Evolutionary conservation across 768 basidiomycete genomes (phyloP).

Genomic region (Xerocomellus intermedius): DNA sequence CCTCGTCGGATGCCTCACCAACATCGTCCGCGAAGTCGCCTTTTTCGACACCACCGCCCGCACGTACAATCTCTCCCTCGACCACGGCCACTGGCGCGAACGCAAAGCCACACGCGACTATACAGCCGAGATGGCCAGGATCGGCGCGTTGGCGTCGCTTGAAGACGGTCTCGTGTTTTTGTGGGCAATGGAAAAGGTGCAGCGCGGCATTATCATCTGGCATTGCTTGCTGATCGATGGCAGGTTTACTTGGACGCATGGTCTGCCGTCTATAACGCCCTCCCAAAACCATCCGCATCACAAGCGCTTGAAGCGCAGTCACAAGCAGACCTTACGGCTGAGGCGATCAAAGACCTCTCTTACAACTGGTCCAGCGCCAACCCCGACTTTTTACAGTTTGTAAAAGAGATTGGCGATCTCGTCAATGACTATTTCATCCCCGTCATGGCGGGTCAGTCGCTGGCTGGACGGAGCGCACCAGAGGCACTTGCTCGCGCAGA

Average conservation of each 20-base stretch:
- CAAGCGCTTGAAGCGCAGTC: background rate
- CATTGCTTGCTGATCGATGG: background rate
- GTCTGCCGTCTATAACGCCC: conserved; percentile 42
- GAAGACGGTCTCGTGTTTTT: conserved; percentile 69
- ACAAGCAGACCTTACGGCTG: conserved; percentile 10
- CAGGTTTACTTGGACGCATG: conserved; percentile 74
- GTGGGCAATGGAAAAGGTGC: conserved; percentile 81
- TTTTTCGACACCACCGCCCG: conserved; percentile 59
- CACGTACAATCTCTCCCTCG: conserved; percentile 45
- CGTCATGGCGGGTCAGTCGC: conserved; percentile 33
- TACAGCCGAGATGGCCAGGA: conserved; percentile 66
- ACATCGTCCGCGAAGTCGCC: conserved; percentile 53
- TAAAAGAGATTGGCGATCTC: conserved; percentile 46
- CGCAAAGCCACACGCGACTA: conserved; percentile 66
- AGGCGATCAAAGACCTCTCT: conserved; percentile 48
- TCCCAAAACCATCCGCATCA: background rate
- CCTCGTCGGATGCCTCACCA: conserved; percentile 53
- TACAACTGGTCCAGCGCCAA: conserved; percentile 55
- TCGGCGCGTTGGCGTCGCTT: conserved; percentile 43
- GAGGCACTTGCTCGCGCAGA: conserved; percentile 38
- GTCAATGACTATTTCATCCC: conserved; percentile 42
- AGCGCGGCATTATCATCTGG: background rate
- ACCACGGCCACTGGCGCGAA: conserved; percentile 40
- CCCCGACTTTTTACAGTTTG: conserved; percentile 52
- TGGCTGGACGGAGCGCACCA: conserved; percentile 4